These are phyloP conservation scores for Singerocomus rubriflavus DNA, from an alignment of 1,284 basidiomycete species.

Conservation along the genomic window DNA sequence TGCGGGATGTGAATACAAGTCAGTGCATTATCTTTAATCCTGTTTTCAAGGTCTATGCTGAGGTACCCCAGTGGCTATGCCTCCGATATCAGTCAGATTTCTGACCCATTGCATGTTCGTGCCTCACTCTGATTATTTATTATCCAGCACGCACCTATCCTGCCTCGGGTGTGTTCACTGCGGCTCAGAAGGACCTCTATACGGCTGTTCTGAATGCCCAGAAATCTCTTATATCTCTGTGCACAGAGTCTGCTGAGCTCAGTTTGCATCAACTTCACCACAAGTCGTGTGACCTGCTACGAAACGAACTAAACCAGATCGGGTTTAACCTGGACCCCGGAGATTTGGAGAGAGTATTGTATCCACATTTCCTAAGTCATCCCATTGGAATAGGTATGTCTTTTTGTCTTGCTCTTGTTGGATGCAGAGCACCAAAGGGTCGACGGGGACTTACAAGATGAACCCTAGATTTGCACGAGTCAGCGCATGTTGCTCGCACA, in stretches of 20 bases:
- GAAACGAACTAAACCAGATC: slow-evolving; percentile 74
- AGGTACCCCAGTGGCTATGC: slow-evolving; percentile 73
- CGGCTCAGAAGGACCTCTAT: slow-evolving; percentile 87
- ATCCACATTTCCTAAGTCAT: slow-evolving; percentile 87
- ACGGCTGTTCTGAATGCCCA: slow-evolving; percentile 76
- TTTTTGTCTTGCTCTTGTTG: background rate
- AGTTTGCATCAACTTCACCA: slow-evolving; percentile 80
- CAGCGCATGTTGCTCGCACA: slow-evolving; percentile 48
- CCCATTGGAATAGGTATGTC: slow-evolving; percentile 76
- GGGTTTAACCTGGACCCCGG: slow-evolving; percentile 70
- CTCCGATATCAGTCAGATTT: slow-evolving; percentile 82
- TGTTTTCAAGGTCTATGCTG: slow-evolving; percentile 1
- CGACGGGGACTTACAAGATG: slow-evolving; percentile 16
- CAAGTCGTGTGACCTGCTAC: slow-evolving; percentile 68
- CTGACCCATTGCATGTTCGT: background rate
- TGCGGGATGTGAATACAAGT: slow-evolving; percentile 89
- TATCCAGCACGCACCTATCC: slow-evolving; percentile 83
- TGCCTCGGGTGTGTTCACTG: slow-evolving; percentile 74
- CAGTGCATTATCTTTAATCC: slow-evolving; percentile 27
- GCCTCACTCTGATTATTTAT: slow-evolving; percentile 10
- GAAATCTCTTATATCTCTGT: slow-evolving; percentile 64
- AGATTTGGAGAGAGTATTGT: slow-evolving; percentile 74
- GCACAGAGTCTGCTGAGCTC: slow-evolving; percentile 53
- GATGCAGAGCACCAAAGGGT: slow-evolving; percentile 5
- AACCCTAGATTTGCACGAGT: slow-evolving; percentile 74